Conservation (phyloP, 2,329 filamentous ascomycete genomes). For the Penicillium carneum region DNA sequence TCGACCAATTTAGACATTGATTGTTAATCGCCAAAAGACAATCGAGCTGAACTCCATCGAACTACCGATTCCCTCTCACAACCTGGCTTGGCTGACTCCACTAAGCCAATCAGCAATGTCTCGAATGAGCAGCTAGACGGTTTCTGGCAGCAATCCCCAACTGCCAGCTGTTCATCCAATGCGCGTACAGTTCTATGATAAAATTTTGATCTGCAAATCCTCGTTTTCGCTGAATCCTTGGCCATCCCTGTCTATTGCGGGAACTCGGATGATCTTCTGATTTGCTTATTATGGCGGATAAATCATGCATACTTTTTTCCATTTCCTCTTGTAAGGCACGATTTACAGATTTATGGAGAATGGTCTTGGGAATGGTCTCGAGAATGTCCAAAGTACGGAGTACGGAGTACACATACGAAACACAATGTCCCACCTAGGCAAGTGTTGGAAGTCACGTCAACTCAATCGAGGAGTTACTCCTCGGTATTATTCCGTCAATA, state of each 20-base stretch:
- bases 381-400: neutral
- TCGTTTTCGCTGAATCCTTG: neutral
- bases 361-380: neutral
- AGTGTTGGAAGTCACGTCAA: neutral
- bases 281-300: neutral
- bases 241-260: neutral
- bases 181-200: neutral
- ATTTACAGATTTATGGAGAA: neutral
- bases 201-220: neutral
- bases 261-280: neutral
- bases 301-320: neutral
- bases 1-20: neutral
- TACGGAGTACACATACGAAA: too few species aligned
- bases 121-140: neutral
- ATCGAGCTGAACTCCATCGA: neutral
- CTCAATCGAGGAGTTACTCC: neutral
- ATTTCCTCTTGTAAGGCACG: neutral
- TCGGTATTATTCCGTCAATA: neutral
- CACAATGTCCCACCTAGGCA: neutral
- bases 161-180: neutral
- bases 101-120: constrained; percentile 1
- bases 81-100: neutral
- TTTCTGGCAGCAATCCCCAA: neutral
- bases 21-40: neutral
- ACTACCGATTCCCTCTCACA: constrained; percentile 6